Percentiles rank a stretch among this genome's conserved stretches.
phyloP scores from a whole-genome alignment of 768 basidiomycete species.

The Boletus sensibilis region DNA sequence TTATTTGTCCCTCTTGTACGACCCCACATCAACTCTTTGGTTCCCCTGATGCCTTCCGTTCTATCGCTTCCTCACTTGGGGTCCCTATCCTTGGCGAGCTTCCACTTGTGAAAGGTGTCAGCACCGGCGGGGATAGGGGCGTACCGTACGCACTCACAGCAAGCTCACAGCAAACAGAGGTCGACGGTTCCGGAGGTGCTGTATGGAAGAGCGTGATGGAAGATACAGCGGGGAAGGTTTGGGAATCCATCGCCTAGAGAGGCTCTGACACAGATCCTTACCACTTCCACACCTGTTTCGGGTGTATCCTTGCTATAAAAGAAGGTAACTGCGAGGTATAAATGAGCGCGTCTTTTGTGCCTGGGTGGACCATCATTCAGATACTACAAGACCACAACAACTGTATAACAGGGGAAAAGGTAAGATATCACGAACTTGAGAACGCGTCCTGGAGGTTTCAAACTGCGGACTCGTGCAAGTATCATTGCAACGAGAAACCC shows the following conservation, averaged over 20 bases:
- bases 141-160: constrained; percentile 45
- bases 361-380: no score
- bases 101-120: constrained; percentile 76
- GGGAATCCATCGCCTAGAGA: constrained; percentile 22
- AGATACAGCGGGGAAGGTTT: constrained; percentile 30
- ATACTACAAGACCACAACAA: not conserved
- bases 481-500: constrained; percentile 44
- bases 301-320: no score
- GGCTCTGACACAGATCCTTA: not conserved
- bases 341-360: no score
- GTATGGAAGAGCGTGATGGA: constrained; percentile 36
- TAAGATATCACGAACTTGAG: not conserved
- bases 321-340: no score
- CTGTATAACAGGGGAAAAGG: not conserved
- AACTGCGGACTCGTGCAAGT: not conserved
- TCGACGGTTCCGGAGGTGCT: constrained; percentile 28
- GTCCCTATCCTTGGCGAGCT: constrained; percentile 75
- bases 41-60: constrained; percentile 58
- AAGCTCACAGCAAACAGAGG: constrained; percentile 10
- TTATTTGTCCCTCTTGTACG: constrained; percentile 71
- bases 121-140: constrained; percentile 69
- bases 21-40: constrained; percentile 70
- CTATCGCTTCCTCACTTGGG: constrained; percentile 53
- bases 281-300: no score
- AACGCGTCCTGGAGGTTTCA: not conserved